Conservation (phyloP, 148 eudicot genomes). For the Rhododendron mucronatum region DNA sequence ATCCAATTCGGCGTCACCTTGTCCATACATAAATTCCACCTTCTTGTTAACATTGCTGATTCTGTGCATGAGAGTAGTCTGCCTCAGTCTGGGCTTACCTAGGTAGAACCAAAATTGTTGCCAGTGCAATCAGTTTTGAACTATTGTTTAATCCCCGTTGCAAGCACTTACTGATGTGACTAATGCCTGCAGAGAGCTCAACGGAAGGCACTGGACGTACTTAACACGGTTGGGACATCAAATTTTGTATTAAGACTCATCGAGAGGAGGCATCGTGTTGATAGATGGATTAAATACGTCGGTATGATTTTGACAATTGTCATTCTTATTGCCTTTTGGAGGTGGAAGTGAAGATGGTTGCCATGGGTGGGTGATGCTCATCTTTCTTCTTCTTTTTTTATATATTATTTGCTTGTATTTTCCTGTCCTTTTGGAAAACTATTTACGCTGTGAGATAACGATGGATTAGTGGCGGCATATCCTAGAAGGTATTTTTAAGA, state of each 20-base stretch:
- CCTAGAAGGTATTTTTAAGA: background rate
- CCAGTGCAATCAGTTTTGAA: background rate
- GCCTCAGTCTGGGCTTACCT: background rate
- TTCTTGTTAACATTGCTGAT: background rate
- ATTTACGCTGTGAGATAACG: background rate
- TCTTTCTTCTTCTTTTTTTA: background rate
- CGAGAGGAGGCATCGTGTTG: slow-evolving; percentile 75
- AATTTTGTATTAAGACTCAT: slow-evolving; percentile 52
- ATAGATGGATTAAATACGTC: slow-evolving; percentile 77
- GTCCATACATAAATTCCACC: background rate
- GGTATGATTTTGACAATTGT: slow-evolving; percentile 75
- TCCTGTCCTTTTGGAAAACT: background rate
- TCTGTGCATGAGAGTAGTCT: background rate
- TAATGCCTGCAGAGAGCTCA: slow-evolving; percentile 67
- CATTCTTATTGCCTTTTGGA: slow-evolving; percentile 59
- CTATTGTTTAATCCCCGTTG: background rate
- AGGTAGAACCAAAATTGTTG: background rate
- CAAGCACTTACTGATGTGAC: background rate
- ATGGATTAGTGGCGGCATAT: background rate
- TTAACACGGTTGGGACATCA: slow-evolving; percentile 79
- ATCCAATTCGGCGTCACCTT: background rate
- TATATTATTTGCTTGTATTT: background rate
- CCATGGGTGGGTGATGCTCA: background rate
- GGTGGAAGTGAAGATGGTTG: slow-evolving; percentile 43
- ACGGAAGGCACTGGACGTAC: slow-evolving; percentile 76